Evolutionary conservation across 2,329 filamentous ascomycete species (phyloP), one percentile per base, ranked within the genome.

Genomic region (Zarea fungicola): DNA sequence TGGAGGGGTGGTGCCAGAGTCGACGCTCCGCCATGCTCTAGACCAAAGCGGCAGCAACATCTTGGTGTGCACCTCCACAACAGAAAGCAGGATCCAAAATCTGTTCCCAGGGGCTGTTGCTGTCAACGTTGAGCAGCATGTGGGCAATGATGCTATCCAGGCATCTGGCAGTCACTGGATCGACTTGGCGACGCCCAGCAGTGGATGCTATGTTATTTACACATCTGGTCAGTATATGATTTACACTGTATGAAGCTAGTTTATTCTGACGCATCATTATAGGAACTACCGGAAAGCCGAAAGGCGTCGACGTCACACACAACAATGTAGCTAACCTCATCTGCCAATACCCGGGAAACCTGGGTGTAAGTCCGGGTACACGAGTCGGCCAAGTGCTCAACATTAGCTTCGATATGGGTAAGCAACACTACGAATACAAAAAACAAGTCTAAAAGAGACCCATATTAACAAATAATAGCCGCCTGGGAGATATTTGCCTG

Each of bases 401-500:
- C 52, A 73, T 83, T 37, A 76, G 75, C 36, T 83, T 82, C 53
- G 79, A 82, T 54, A 81, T 82, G 77, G 76, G 78, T 80, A 66
- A 57, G 74, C 64, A 31, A 29, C 46, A 11, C n/a, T n/a, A 16
- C 47, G 51, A 51, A 40, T 46, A 42, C 16, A 6, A 28, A 18
- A 48, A 43, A 21, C 34, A 34, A 10, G 14, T n/a, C 26, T 11
- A 43, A n/a, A 16, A n/a, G 14, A 11, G 14, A 13, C 31, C 7
- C 6, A 42, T 28, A 14, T 23, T 40, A 52, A 49, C 42, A 22
- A 48, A n/a, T 5, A 4, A 41, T 48, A 80, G 78, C 75, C 19
- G 77, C 78, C 11, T 82, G 79, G 78, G 78, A 82, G 53, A 76
- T 81, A n/a, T 69, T 82, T 8, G 72, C 69, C 1, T 75, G 72